Evolutionary conservation across 805 yeast species (phyloP), one percentile per base, ranked within the genome.

Genomic region (Dipodascopsis tothii): DNA sequence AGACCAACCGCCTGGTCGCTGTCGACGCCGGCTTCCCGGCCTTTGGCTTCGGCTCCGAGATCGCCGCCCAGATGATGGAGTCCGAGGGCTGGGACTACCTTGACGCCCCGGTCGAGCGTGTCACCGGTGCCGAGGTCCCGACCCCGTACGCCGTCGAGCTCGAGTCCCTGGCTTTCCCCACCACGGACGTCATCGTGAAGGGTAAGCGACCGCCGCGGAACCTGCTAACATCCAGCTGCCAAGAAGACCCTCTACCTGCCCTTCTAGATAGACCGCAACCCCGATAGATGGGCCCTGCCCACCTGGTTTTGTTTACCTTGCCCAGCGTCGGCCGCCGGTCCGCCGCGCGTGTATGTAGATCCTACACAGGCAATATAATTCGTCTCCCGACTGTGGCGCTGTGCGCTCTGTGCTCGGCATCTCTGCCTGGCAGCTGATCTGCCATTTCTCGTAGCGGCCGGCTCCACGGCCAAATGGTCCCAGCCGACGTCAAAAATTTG

Each of bases 111-210:
- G 85, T 92, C 56, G 94, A 82, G 73, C 86, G 99, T 76, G 90
- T 88, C 60, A 92, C 98, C 48, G 98, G 98, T 68, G 94, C 97
- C 64, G 99, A 92, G 73, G 96, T 88, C 25, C 99, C 99, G 68
- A 92, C 98, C 57, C 99, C 99, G 55, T 92, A 92, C 65, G 95
- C 96, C 59, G 78, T 80, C 68, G 88, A 82, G 71, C 77, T 92
- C 65, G 99, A 92, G 78, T 94, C 84, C 72, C 84, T 92, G 64
- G 96, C 97, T 44, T 92, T 92, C 96, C 99, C 99, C 68, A 95
- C 88, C 66, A 75, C 84, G 44, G 90, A 84, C 62, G 78, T 87
- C 55, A 84, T 92, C 59, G 77, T 84, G 63, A 82, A 87, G 75
- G 96, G 48, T 44, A 27, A 16, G 48, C 4, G 18, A 5, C n/a